Conservation (phyloP, 768 basidiomycete genomes). For the Rubroboletus satanas region DNA sequence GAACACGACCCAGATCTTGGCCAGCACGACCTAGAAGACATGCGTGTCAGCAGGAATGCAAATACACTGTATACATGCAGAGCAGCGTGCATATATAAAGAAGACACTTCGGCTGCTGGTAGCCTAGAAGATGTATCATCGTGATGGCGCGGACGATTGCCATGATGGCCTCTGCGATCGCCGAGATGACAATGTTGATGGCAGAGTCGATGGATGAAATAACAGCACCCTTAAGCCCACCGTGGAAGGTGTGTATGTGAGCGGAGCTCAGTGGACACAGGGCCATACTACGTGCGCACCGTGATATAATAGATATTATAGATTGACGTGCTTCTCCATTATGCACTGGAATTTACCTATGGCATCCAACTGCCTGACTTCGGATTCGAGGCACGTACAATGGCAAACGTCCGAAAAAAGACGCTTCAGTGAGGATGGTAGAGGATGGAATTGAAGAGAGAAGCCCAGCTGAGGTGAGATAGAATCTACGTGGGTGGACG, state of each 20-base stretch:
- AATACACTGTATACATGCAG: too few relatives aligned
- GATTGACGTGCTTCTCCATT: too few relatives aligned
- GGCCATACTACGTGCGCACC: background rate
- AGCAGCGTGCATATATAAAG: too few relatives aligned
- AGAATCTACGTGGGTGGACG: too few relatives aligned
- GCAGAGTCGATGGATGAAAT: conserved; percentile 61
- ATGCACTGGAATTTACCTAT: too few relatives aligned
- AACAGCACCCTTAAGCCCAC: conserved; percentile 50
- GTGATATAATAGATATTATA: background rate
- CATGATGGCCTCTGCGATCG: conserved; percentile 49
- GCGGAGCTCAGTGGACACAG: background rate
- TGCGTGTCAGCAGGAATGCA: background rate
- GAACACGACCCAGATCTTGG: conserved; percentile 62
- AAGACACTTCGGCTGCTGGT: background rate
- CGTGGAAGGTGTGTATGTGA: background rate
- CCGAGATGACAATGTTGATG: conserved; percentile 56
- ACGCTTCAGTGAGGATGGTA: too few relatives aligned
- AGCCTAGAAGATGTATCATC: conserved; percentile 39
- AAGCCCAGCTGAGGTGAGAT: too few relatives aligned
- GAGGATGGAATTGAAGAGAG: too few relatives aligned
- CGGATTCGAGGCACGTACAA: too few relatives aligned
- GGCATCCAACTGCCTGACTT: too few relatives aligned
- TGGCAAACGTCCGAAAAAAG: too few relatives aligned
- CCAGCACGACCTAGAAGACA: conserved; percentile 50
- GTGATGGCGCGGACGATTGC: conserved; percentile 57